phyloP scores from a whole-genome alignment of 2,329 filamentous ascomycete genomes.

The Plectosphaerella cucumerina region DNA sequence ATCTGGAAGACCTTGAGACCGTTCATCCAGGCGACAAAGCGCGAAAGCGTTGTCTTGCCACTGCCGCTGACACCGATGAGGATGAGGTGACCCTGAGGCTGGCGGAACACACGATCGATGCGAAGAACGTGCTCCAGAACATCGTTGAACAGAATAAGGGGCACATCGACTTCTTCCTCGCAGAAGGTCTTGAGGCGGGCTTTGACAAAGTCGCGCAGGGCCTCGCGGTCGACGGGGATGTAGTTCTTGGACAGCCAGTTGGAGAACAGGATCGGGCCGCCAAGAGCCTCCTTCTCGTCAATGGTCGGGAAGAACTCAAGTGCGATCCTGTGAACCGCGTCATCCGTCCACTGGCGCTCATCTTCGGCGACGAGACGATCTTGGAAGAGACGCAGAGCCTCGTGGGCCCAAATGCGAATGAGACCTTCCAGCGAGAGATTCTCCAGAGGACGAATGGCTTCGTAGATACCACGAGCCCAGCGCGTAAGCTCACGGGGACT shows the following conservation, averaged over 20 bases:
- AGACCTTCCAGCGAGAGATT: slow-evolving; percentile 83
- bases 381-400: slow-evolving; percentile 92
- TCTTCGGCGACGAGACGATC: slow-evolving; percentile 94
- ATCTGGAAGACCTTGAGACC: slow-evolving; percentile 99
- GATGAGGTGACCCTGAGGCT: slow-evolving; percentile 96
- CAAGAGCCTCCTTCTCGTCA: slow-evolving; percentile 82
- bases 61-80: slow-evolving; percentile 97
- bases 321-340: slow-evolving; percentile 80
- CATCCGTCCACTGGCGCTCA: slow-evolving; percentile 91
- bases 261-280: slow-evolving; percentile 93
- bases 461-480: slow-evolving; percentile 96
- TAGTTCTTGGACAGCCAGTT: slow-evolving; percentile 99
- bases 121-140: slow-evolving; percentile 96
- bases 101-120: slow-evolving; percentile 97
- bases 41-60: slow-evolving; percentile 95
- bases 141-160: slow-evolving; percentile 98
- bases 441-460: slow-evolving; percentile 91
- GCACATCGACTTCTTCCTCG: slow-evolving; percentile 98
- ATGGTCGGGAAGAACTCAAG: slow-evolving; percentile 93
- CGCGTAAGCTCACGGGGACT: slow-evolving; percentile 96
- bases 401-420: slow-evolving; percentile 96
- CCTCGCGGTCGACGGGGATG: slow-evolving; percentile 90
- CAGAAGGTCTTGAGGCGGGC: slow-evolving; percentile 97
- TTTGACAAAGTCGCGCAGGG: slow-evolving; percentile 95
- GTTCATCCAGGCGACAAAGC: slow-evolving; percentile 99